phyloP scores from a whole-genome alignment of 2,329 filamentous ascomycete species.

The Clonostachys solani region DNA sequence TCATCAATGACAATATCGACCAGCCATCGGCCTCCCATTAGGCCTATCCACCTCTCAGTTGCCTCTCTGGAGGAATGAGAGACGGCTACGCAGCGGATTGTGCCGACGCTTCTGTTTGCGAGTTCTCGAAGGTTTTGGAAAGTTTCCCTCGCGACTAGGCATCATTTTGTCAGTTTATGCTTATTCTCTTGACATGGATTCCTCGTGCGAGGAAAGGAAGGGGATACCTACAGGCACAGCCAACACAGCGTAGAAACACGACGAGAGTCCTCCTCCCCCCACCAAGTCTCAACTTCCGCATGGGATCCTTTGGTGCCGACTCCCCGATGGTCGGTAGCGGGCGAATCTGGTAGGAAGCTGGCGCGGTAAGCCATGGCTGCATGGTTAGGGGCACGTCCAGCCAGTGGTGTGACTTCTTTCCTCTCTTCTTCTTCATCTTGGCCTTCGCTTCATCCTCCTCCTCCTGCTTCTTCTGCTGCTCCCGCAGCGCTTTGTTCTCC shows the following conservation, averaged over 20 bases:
- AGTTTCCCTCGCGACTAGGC: slow-evolving; percentile 48
- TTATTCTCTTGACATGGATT: neutral
- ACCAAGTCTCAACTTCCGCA: slow-evolving; percentile 35
- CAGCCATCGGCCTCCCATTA: slow-evolving; percentile 53
- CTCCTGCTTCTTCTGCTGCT: too few relatives aligned
- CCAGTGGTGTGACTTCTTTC: slow-evolving; percentile 20
- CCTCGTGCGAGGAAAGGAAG: neutral
- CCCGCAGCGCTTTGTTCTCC: too few relatives aligned
- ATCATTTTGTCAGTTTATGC: too few relatives aligned
- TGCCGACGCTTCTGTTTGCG: slow-evolving; percentile 42
- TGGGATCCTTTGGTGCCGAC: slow-evolving; percentile 40
- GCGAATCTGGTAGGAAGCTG: slow-evolving; percentile 40
- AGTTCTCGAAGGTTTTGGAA: slow-evolving; percentile 52
- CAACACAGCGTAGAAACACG: slow-evolving; percentile 50
- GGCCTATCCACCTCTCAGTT: slow-evolving; percentile 52
- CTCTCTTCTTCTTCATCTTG: slow-evolving; percentile 14
- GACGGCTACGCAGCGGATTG: slow-evolving; percentile 51
- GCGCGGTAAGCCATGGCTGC: slow-evolving; percentile 49
- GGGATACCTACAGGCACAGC: slow-evolving; percentile 45
- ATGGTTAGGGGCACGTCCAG: slow-evolving; percentile 42
- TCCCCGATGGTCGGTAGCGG: slow-evolving; percentile 43
- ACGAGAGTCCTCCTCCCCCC: slow-evolving; percentile 39
- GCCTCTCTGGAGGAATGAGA: slow-evolving; percentile 54
- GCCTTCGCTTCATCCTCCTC: too few relatives aligned
- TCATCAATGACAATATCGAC: slow-evolving; percentile 53